Percentiles rank a stretch among this genome's conserved stretches.
Evolutionary conservation across 108 stramenopile species (phyloP).

Genomic region (Conticribra weissflogii): DNA sequence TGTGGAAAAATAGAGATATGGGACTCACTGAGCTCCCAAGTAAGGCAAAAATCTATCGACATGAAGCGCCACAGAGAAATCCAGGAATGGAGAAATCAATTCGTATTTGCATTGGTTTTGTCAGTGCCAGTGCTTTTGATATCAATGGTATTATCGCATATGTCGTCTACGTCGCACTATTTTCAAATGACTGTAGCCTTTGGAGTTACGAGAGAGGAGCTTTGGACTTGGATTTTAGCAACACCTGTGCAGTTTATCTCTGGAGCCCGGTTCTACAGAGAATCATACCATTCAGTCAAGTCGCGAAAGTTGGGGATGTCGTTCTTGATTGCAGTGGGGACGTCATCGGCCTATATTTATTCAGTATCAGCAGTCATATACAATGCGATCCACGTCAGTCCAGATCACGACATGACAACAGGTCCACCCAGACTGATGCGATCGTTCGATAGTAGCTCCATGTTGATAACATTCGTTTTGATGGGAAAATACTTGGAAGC

Average conservation of each 20-base stretch:
- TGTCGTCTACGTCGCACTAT: slow-evolving; percentile 28
- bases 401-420: not conserved
- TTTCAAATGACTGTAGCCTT: slow-evolving; percentile 15
- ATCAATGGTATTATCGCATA: slow-evolving; percentile 50
- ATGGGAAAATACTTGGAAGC: slow-evolving; percentile 84
- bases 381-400: slow-evolving; percentile 26
- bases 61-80: slow-evolving; percentile 48
- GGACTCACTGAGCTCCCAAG: slow-evolving; percentile 47
- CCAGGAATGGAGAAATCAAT: slow-evolving; percentile 41
- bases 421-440: slow-evolving; percentile 49
- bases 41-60: slow-evolving; percentile 50
- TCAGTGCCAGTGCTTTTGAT: slow-evolving; percentile 59
- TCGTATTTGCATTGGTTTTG: slow-evolving; percentile 51
- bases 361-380: slow-evolving; percentile 55
- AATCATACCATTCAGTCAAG: slow-evolving; percentile 59
- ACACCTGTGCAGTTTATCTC: slow-evolving; percentile 85
- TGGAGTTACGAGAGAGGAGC: slow-evolving; percentile 46
- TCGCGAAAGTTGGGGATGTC: slow-evolving; percentile 81
- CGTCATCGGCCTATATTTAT: slow-evolving; percentile 81
- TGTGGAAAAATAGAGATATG: slow-evolving; percentile 24
- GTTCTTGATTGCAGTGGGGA: slow-evolving; percentile 81
- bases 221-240: slow-evolving; percentile 64
- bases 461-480: slow-evolving; percentile 76
- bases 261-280: slow-evolving; percentile 76
- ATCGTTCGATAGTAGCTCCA: slow-evolving; percentile 76